A percentile compares a stretch with the other conserved stretches of the same genome.
Evolutionary conservation across 2,329 filamentous ascomycete genomes (phyloP).

Genomic region (Plectosphaerella cucumerina): DNA sequence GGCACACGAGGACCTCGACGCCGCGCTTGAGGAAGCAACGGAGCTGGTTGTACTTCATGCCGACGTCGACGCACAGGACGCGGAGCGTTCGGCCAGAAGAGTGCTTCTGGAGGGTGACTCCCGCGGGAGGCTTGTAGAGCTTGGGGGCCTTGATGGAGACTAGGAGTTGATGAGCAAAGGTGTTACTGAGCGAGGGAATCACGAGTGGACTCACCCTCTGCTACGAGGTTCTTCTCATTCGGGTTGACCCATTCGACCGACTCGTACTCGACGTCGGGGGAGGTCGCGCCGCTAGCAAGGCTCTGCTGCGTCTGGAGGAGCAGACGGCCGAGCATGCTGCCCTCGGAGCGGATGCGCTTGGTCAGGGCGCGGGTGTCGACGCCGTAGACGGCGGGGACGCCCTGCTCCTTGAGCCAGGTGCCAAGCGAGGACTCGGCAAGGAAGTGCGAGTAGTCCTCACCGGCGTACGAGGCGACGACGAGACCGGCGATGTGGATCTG

Average conservation of each 20-base stretch:
- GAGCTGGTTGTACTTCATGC: conserved; percentile 97
- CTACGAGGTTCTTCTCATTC: conserved; percentile 88
- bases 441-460: conserved; percentile 94
- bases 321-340: conserved; percentile 93
- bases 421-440: conserved; percentile 87
- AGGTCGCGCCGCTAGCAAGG: conserved; percentile 35
- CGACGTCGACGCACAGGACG: conserved; percentile 91
- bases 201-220: conserved; percentile 69
- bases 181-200: conserved; percentile 8
- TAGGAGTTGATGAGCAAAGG: conserved; percentile 43
- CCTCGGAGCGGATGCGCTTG: conserved; percentile 88
- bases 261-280: conserved; percentile 56
- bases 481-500: conserved; percentile 93
- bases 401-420: conserved; percentile 94
- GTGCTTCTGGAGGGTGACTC: conserved; percentile 68
- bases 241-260: conserved; percentile 85
- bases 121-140: conserved; percentile 72
- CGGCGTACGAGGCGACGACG: conserved; percentile 85
- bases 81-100: conserved; percentile 83
- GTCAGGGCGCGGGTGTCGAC: conserved; percentile 92
- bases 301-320: conserved; percentile 60
- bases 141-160: conserved; percentile 87
- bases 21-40: conserved; percentile 87
- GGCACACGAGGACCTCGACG: conserved; percentile 89
- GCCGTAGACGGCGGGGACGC: conserved; percentile 88